phyloP scores from a whole-genome alignment of 2,329 filamentous ascomycete species.

The Botryotinia convoluta region DNA sequence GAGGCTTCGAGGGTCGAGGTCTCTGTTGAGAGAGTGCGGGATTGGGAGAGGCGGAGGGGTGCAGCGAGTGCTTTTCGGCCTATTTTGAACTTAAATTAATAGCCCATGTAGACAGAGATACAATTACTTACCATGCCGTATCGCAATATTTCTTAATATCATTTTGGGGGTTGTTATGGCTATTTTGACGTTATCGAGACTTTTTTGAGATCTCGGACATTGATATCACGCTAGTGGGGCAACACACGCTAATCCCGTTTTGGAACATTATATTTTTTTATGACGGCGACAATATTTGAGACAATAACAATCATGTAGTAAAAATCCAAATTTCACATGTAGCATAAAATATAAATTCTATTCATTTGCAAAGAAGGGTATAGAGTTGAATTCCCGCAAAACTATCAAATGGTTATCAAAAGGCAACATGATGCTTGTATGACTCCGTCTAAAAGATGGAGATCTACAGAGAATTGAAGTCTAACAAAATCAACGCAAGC shows the following conservation, averaged over 20 bases:
- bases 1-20: slow-evolving; percentile 24
- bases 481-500: slow-evolving; percentile 22
- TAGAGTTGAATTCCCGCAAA: slow-evolving; percentile 20
- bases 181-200: slow-evolving; percentile 20
- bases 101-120: not conserved
- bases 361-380: slow-evolving; percentile 15
- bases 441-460: slow-evolving; percentile 11
- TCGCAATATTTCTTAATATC: slow-evolving; percentile 54
- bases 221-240: slow-evolving; percentile 25
- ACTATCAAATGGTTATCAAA: slow-evolving; percentile 18
- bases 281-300: not conserved
- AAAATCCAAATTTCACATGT: not conserved
- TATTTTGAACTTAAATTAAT: slow-evolving; percentile 38
- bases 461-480: slow-evolving; percentile 21
- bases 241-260: slow-evolving; percentile 22
- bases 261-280: not conserved
- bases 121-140: slow-evolving; percentile 52
- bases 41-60: slow-evolving; percentile 41
- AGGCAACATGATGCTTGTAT: slow-evolving; percentile 18
- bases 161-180: slow-evolving; percentile 42
- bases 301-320: not conserved
- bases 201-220: slow-evolving; percentile 33
- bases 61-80: slow-evolving; percentile 53
- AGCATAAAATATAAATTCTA: not conserved
- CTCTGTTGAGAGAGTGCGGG: slow-evolving; percentile 42